Evolutionary conservation across 1,284 basidiomycete species (phyloP).

Genomic region (Irpex sp.): DNA sequence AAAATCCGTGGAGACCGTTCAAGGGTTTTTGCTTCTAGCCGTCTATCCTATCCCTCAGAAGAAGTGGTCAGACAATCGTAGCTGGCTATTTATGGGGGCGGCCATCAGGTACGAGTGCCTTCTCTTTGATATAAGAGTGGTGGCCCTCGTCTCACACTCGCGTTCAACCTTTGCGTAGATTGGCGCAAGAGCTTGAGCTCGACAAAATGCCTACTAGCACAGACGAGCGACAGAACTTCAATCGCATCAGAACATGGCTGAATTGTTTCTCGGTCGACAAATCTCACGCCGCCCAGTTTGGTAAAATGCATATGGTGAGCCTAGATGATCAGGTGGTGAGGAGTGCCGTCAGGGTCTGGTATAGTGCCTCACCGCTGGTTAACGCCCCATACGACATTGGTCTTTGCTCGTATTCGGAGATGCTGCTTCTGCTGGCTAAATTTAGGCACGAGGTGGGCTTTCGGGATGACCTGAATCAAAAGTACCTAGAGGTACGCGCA

Average conservation of each 20-base stretch:
- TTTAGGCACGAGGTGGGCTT: constrained; percentile 35
- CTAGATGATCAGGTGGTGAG: constrained; percentile 56
- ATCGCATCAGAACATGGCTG: constrained; percentile 63
- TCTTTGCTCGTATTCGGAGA: constrained; percentile 48
- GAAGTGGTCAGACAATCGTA: constrained; percentile 52
- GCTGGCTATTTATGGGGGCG: constrained; percentile 56
- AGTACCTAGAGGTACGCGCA: constrained; percentile 1
- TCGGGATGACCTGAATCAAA: constrained; percentile 21
- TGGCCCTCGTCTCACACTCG: not conserved
- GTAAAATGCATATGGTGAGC: constrained; percentile 59
- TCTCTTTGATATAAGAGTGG: not conserved
- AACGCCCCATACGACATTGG: constrained; percentile 51
- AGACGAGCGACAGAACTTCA: constrained; percentile 40
- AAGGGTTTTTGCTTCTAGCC: constrained; percentile 49
- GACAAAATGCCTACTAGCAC: constrained; percentile 40
- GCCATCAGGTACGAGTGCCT: constrained; percentile 44
- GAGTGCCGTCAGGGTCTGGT: constrained; percentile 48
- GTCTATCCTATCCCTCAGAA: constrained; percentile 56
- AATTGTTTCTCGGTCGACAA: constrained; percentile 64
- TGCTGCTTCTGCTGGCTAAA: constrained; percentile 44
- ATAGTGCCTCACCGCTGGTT: constrained; percentile 30
- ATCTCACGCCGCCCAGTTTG: constrained; percentile 62
- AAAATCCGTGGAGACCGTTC: constrained; percentile 52
- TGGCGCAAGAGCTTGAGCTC: constrained; percentile 49
- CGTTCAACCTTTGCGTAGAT: constrained; percentile 27